Conservation (phyloP, 495 filamentous ascomycete species). For the Collariella sp. region DNA sequence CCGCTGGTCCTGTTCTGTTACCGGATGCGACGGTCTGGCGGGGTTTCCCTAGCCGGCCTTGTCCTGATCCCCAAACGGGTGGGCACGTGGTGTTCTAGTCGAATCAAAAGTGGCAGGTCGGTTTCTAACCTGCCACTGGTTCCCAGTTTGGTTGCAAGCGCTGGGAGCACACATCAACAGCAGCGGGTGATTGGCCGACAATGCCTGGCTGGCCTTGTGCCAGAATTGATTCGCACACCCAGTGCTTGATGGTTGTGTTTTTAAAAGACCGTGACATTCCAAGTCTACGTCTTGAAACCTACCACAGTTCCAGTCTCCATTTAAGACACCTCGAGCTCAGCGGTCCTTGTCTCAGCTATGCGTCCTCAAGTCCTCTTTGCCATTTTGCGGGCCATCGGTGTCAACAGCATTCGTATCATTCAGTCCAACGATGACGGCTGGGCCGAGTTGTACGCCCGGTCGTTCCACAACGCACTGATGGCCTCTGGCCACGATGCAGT, state of each 20-base stretch:
- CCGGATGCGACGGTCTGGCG: not conserved
- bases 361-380: not conserved
- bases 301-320: not conserved
- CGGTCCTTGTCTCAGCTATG: not conserved
- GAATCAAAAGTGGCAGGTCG: conserved; percentile 3
- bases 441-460: conserved; percentile 57
- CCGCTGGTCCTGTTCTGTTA: not conserved
- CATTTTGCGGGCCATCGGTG: conserved; percentile 7
- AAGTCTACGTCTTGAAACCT: not conserved
- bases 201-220: too few relatives aligned
- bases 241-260: not conserved
- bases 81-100: conserved; percentile 1
- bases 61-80: not conserved
- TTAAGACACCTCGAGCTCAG: not conserved
- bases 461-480: conserved; percentile 44
- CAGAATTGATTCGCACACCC: too few relatives aligned
- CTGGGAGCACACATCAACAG: too few relatives aligned
- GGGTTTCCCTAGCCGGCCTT: not conserved
- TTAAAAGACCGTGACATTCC: not conserved
- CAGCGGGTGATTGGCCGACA: not conserved
- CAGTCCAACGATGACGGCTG: conserved; percentile 66
- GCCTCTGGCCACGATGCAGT: conserved; percentile 50
- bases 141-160: not conserved
- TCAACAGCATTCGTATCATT: conserved; percentile 42
- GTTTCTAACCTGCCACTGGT: not conserved